Evolutionary conservation across 768 basidiomycete genomes (phyloP).

Genomic region (Lactarius deliciosus): DNA sequence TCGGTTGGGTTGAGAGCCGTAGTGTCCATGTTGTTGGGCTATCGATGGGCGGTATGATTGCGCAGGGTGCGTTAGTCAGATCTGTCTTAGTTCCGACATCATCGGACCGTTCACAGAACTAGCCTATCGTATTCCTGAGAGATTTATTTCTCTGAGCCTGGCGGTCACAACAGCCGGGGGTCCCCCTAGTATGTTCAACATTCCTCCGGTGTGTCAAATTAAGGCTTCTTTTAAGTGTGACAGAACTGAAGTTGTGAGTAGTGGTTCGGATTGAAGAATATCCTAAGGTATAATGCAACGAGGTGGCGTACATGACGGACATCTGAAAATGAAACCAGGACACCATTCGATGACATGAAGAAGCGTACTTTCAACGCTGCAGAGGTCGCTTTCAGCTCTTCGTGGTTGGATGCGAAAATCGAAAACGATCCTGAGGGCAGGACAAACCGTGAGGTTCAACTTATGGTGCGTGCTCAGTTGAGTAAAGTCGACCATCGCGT

Average conservation of each 20-base stretch:
- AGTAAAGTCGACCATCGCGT: not conserved
- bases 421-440: too few species aligned
- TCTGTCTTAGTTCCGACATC: not conserved
- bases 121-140: conserved; percentile 59
- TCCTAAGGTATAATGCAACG: conserved; percentile 11
- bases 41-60: conserved; percentile 84
- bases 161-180: conserved; percentile 72
- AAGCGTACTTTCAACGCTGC: too few species aligned
- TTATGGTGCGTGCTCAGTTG: conserved; percentile 38
- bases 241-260: conserved; percentile 1
- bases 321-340: too few species aligned
- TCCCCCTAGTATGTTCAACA: conserved; percentile 47
- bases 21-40: conserved; percentile 70
- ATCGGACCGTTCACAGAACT: conserved; percentile 49
- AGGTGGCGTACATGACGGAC: too few species aligned
- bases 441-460: too few species aligned
- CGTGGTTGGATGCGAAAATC: too few species aligned
- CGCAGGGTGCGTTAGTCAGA: conserved; percentile 52
- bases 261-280: conserved; percentile 30
- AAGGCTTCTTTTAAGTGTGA: not conserved
- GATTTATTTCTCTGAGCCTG: conserved; percentile 65
- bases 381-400: too few species aligned
- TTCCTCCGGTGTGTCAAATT: conserved; percentile 55
- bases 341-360: too few species aligned
- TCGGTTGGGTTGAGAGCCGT: conserved; percentile 67